Conservation (phyloP, 176 grass and related monocot species). For the Alloteropsis semialata region DNA sequence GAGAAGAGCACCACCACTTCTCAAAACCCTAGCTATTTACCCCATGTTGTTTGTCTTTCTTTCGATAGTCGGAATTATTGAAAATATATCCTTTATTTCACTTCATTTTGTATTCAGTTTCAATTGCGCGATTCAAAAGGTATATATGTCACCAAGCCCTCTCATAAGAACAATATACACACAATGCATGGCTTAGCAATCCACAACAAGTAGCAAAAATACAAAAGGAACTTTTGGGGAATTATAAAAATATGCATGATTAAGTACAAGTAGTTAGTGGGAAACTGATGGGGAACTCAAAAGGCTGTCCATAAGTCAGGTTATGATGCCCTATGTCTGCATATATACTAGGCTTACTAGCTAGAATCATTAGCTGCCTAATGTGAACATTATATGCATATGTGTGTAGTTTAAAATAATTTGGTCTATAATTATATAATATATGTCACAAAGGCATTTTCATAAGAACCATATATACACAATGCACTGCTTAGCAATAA, state of each 20-base stretch:
- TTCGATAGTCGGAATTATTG: not conserved
- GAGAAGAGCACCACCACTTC: not conserved
- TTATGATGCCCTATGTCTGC: too few species aligned
- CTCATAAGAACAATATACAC: not conserved
- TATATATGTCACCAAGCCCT: not conserved
- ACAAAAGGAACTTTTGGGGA: not conserved
- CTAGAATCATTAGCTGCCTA: too few species aligned
- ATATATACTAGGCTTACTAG: too few species aligned
- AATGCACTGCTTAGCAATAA: not conserved
- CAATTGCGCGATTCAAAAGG: not conserved
- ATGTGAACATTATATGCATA: too few species aligned
- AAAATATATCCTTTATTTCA: not conserved
- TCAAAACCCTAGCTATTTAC: not conserved
- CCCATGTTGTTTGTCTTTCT: not conserved
- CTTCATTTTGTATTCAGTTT: not conserved
- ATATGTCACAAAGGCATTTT: not conserved
- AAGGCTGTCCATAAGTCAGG: slow-evolving; percentile 4
- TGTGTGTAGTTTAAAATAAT: too few species aligned
- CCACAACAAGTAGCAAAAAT: not conserved
- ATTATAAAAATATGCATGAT: not conserved
- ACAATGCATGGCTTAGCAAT: not conserved
- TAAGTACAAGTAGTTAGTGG: not conserved
- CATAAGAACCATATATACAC: too few species aligned
- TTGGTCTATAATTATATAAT: too few species aligned
- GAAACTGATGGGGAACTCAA: slow-evolving; percentile 5